phyloP scores from a whole-genome alignment of 140 eudicot genomes.

The Senecio squalidus region DNA sequence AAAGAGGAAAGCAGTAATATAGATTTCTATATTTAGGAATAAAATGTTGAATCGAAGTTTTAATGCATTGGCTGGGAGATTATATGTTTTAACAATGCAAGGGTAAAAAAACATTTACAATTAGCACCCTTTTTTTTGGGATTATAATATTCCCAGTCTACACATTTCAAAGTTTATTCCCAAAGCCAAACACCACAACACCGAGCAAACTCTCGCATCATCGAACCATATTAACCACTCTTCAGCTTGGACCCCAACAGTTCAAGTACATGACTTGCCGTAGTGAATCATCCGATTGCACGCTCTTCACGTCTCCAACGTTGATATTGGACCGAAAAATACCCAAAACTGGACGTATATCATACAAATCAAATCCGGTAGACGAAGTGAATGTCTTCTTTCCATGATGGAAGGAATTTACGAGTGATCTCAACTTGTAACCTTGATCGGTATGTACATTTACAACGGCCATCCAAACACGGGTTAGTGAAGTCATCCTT shows the following conservation, averaged over 20 bases:
- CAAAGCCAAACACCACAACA: neutral
- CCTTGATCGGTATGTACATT: conserved; percentile 47
- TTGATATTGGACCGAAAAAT: conserved; percentile 18
- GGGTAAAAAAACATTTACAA: neutral
- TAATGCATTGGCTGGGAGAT: neutral
- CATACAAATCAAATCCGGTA: conserved; percentile 22
- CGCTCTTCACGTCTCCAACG: conserved; percentile 8
- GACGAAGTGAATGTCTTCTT: conserved; percentile 26
- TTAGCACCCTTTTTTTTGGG: neutral
- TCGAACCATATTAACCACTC: neutral
- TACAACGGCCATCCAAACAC: conserved; percentile 47
- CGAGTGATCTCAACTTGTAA: conserved; percentile 34
- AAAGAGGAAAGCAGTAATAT: no score
- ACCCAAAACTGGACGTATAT: conserved; percentile 46
- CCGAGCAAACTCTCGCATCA: neutral
- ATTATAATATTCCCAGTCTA: neutral
- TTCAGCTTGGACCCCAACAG: conserved; percentile 65
- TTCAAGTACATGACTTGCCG: conserved; percentile 62
- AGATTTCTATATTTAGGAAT: neutral
- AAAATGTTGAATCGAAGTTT: neutral
- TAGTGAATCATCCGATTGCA: conserved; percentile 35
- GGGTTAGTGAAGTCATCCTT: conserved; percentile 29
- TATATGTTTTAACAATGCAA: neutral
- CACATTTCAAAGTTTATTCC: neutral
- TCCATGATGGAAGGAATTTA: conserved; percentile 31